Percentiles rank a stretch among this genome's conserved stretches.
Evolutionary conservation across 2,329 filamentous ascomycete species (phyloP).

Genomic region (Calonectria henricotiae): DNA sequence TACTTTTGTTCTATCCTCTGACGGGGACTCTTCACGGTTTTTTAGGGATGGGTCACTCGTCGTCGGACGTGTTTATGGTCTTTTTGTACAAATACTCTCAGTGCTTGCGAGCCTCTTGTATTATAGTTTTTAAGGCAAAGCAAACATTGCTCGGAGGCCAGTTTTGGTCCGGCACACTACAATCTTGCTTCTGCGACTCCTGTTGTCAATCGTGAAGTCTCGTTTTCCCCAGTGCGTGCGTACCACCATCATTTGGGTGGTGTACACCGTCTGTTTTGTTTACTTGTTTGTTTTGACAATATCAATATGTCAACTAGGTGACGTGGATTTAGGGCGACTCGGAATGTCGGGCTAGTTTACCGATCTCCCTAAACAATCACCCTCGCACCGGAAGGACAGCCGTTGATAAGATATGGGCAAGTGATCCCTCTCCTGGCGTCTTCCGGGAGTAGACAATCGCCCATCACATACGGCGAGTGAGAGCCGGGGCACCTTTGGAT

Average conservation of each 20-base stretch:
- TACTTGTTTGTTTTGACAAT: slow-evolving; percentile 12
- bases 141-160: slow-evolving; percentile 58
- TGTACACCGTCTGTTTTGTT: too few species aligned
- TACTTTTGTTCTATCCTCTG: slow-evolving; percentile 42
- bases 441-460: background rate
- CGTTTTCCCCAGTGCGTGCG: too few species aligned
- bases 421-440: background rate
- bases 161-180: slow-evolving; percentile 58
- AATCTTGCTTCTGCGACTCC: too few species aligned
- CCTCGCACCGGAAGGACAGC: slow-evolving; percentile 1
- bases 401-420: background rate
- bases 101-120: slow-evolving; percentile 53
- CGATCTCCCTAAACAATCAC: background rate
- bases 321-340: background rate
- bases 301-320: background rate
- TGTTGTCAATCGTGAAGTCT: too few species aligned
- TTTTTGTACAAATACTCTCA: slow-evolving; percentile 50
- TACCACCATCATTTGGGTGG: too few species aligned
- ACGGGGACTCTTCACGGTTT: slow-evolving; percentile 2
- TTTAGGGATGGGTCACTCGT: slow-evolving; percentile 25
- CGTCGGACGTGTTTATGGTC: slow-evolving; percentile 60
- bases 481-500: background rate
- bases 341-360: background rate
- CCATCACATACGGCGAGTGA: background rate
- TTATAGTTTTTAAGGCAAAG: slow-evolving; percentile 50